These are phyloP conservation scores for Rhynchospora tenuis DNA, from an alignment of 176 grass and related monocot species.

Conservation along the genomic window DNA sequence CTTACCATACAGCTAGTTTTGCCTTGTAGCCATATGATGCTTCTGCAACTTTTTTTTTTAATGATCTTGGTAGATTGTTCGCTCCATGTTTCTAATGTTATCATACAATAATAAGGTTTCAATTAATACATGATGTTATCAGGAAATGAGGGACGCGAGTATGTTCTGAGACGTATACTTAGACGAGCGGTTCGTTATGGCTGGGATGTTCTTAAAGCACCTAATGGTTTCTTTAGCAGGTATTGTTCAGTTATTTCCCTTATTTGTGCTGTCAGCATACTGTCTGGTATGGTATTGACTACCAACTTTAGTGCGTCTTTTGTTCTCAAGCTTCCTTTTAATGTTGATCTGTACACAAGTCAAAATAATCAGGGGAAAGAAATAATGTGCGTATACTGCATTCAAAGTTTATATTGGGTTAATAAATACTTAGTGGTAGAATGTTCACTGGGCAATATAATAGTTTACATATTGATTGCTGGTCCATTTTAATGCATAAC, in stretches of 20 bases:
- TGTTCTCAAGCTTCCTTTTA: not conserved
- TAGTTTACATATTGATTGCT: not conserved
- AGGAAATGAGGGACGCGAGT: slow-evolving; percentile 96
- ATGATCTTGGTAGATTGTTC: not conserved
- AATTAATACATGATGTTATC: slow-evolving; percentile 4
- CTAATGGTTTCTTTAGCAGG: slow-evolving; percentile 77
- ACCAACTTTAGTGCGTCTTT: not conserved
- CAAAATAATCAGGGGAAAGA: not conserved
- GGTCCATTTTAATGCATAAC: not conserved
- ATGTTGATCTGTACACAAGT: not conserved
- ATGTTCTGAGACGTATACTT: slow-evolving; percentile 94
- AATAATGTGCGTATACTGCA: not conserved
- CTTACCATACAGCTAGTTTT: not conserved
- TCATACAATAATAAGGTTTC: not conserved
- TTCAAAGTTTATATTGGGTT: not conserved
- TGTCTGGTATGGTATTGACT: not conserved
- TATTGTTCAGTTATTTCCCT: slow-evolving; percentile 18
- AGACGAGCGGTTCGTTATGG: slow-evolving; percentile 89
- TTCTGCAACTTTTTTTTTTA: not conserved
- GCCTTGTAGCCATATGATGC: not conserved
- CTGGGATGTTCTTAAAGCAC: slow-evolving; percentile 66
- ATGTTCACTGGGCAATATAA: not conserved
- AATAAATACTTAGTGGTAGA: not conserved
- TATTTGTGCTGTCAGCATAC: not conserved
- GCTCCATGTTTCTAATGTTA: not conserved